A percentile compares a stretch with the other conserved stretches of the same genome.
Conservation (phyloP, 371 early-diverging fungal species). For the Saksenaea oblongispora region DNA sequence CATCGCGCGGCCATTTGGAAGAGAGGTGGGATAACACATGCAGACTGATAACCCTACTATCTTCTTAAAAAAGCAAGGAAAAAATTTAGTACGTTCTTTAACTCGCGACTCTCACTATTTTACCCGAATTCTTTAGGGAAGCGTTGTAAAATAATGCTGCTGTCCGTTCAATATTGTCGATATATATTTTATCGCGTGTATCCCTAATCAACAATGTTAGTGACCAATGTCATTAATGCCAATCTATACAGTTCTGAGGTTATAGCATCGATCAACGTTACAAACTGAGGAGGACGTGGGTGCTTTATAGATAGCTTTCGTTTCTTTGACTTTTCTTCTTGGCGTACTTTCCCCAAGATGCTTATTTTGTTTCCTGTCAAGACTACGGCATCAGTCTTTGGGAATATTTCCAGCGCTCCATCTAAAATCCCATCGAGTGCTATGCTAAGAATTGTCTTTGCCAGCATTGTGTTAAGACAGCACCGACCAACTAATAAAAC, state of each 20-base stretch:
- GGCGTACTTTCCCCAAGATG: constrained; percentile 24
- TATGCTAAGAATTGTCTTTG: constrained; percentile 25
- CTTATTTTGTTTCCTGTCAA: constrained; percentile 28
- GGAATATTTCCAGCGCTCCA: constrained; percentile 48
- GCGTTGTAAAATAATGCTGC: constrained; percentile 30
- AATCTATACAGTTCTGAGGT: constrained; percentile 19
- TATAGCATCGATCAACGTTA: constrained; percentile 19
- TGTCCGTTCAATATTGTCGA: constrained; percentile 42
- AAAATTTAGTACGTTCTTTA: not conserved
- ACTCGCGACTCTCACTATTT: not conserved
- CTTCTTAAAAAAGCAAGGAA: constrained; percentile 7
- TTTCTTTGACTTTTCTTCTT: not conserved
- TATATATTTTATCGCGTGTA: constrained; percentile 33
- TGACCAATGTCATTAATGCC: not conserved
- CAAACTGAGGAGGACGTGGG: constrained; percentile 37
- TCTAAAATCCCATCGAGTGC: constrained; percentile 33
- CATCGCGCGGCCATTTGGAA: constrained; percentile 31
- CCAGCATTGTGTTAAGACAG: constrained; percentile 30
- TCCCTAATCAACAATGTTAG: constrained; percentile 15
- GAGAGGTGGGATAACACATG: constrained; percentile 24
- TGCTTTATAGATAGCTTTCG: constrained; percentile 4
- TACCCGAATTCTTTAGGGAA: constrained; percentile 9
- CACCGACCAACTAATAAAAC: constrained; percentile 22
- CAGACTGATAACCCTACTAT: constrained; percentile 16
- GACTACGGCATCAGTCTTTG: constrained; percentile 22